Base-by-base conservation (phyloP, 768 basidiomycete genomes). In the Lactarius quietus region DNA sequence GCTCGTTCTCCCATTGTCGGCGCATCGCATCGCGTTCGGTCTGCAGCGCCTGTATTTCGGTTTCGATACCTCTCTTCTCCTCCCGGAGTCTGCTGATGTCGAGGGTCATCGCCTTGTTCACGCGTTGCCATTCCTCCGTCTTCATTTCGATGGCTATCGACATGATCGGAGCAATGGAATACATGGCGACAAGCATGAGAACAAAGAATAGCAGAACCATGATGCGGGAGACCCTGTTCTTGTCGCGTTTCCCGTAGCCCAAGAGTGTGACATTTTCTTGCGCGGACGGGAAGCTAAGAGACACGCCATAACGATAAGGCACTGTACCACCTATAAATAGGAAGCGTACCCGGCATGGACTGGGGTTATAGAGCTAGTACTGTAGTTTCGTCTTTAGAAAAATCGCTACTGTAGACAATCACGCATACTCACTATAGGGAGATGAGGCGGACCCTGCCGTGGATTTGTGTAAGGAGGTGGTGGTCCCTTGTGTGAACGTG, bases 1-100 rank as follows among this genome's bases (percentile, higher is more conserved):
- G 67, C 33, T 66, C 63, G 36, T 59, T 53, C 28, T 71, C 67
- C 43, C 65, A 57, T 53, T 57, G 59, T 29, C 43, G 62, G n/a
- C 53, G 58, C 39, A 61, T 57, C 31, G 17, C 38, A 9, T 69
- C 61, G 23, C 57, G 64, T 38, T 70, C 59, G 2, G n/a, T 14
- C 39, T 51, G 62, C 57, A 68, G 63, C 9, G 55, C 60, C 53
- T 66, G 31, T 23, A 66, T 14, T 15, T 66, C 65, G 20, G 45
- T 33, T 14, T n/a, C 23, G 28, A 62, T 12, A 1, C 3, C 23
- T 0, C 17, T 58, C 57, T 58, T 66, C 51, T 59, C 39, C 14
- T 12, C 20, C 18, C 17, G 51, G 20, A 66, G 48, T 31, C 4
- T 41, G 1, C 26, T 29, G 15, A 66, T 66, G 28, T 66, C 65